Evolutionary conservation across 306 rosid species (phyloP).

Genomic region (Sophora flavescens): DNA sequence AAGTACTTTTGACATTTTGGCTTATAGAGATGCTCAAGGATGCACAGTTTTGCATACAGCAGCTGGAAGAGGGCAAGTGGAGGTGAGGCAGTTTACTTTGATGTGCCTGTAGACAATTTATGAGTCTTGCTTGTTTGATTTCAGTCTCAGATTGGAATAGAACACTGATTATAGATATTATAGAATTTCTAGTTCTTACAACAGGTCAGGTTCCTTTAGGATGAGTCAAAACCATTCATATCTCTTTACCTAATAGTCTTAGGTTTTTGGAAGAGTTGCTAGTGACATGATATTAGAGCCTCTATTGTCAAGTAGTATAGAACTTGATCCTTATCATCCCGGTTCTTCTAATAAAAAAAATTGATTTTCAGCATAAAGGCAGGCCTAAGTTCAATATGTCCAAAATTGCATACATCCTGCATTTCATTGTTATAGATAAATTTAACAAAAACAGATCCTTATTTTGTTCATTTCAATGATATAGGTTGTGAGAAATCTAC

Average conservation of each 20-base stretch:
- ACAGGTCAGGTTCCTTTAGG: constrained; percentile 20
- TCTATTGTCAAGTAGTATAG: no score
- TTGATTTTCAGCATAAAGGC: not conserved
- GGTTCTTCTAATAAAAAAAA: not conserved
- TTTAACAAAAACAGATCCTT: not conserved
- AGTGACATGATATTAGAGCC: no score
- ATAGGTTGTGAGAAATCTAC: constrained; percentile 82
- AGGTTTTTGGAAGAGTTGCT: not conserved
- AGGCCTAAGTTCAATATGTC: not conserved
- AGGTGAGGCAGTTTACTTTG: constrained; percentile 57
- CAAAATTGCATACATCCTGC: constrained; percentile 21
- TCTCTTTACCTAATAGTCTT: not conserved
- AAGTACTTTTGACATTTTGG: constrained; percentile 54
- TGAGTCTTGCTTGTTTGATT: constrained; percentile 10
- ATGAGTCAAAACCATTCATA: not conserved
- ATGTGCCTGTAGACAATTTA: not conserved
- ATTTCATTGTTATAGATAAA: not conserved
- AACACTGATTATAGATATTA: not conserved
- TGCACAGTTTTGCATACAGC: constrained; percentile 78
- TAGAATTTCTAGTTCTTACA: not conserved
- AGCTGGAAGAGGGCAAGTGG: constrained; percentile 83
- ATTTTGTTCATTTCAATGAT: constrained; percentile 35
- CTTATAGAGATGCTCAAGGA: constrained; percentile 69
- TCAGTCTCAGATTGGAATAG: not conserved
- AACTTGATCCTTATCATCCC: no score